Conservation (phyloP, 805 yeast genomes). For the Barnettozyma salicaria region DNA sequence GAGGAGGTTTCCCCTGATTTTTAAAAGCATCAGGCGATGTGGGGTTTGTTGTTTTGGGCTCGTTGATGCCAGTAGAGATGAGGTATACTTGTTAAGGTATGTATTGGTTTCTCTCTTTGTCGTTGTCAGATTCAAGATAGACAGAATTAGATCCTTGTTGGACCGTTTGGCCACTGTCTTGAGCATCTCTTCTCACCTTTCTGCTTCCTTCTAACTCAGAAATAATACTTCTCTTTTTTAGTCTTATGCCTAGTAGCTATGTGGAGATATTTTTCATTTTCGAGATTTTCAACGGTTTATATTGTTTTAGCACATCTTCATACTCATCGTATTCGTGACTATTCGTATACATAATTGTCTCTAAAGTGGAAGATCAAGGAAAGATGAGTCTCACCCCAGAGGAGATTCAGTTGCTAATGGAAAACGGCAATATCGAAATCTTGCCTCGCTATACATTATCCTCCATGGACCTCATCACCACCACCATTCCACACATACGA, state of each 20-base stretch:
- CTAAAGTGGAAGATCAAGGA: slow-evolving; percentile 13
- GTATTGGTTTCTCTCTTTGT: slow-evolving; percentile 88
- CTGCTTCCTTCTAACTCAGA: too few relatives aligned
- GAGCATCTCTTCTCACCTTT: neutral
- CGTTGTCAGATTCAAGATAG: slow-evolving; percentile 84
- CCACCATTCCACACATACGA: slow-evolving; percentile 49
- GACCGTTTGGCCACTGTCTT: slow-evolving; percentile 31
- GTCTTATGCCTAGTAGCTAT: too few relatives aligned
- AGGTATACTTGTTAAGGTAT: slow-evolving; percentile 65
- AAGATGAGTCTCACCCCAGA: slow-evolving; percentile 59
- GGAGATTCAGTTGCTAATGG: slow-evolving; percentile 81
- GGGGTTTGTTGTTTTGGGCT: slow-evolving; percentile 24
- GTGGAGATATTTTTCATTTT: too few relatives aligned
- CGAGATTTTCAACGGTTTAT: too few relatives aligned
- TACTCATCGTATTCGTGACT: slow-evolving; percentile 17
- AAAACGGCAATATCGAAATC: slow-evolving; percentile 65
- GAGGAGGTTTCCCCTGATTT: slow-evolving; percentile 23
- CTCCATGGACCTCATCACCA: slow-evolving; percentile 57
- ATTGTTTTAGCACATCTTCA: too few relatives aligned
- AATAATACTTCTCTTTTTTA: neutral
- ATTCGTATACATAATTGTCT: neutral
- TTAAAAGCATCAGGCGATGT: slow-evolving; percentile 27
- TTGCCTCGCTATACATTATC: slow-evolving; percentile 75
- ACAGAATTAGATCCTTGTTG: slow-evolving; percentile 66
- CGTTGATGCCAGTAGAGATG: slow-evolving; percentile 24